These are phyloP conservation scores for Fusarium redolens DNA, from an alignment of 2,329 filamentous ascomycete species.

Conservation along the genomic window DNA sequence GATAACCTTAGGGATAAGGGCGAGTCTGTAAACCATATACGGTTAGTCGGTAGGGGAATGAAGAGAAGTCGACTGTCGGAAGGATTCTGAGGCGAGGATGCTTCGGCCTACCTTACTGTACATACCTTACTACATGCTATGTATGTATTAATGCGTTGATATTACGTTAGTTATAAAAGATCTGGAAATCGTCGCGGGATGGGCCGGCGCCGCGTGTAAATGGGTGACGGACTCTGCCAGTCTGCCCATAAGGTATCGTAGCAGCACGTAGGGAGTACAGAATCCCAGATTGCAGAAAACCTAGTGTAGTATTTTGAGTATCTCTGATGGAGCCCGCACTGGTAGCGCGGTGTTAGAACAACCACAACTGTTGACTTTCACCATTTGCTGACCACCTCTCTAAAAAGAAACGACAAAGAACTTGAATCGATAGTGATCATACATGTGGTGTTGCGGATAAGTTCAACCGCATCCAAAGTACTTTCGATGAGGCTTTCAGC, in stretches of 20 bases:
- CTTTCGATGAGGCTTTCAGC: background rate
- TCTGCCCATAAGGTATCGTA: background rate
- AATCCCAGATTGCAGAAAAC: background rate
- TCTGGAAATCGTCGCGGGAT: constrained; percentile 24
- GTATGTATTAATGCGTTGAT: background rate
- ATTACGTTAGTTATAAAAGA: constrained; percentile 2
- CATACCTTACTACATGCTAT: background rate
- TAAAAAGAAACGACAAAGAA: background rate
- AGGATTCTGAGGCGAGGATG: background rate
- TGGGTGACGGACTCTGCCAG: background rate
- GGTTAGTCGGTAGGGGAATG: too few species aligned
- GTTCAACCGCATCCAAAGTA: background rate
- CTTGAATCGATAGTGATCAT: background rate
- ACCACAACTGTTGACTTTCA: background rate
- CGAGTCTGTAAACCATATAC: too few species aligned
- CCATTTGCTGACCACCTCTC: constrained; percentile 9
- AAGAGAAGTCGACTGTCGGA: background rate
- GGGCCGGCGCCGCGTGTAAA: constrained; percentile 31
- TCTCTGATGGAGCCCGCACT: background rate
- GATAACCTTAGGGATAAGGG: too few species aligned
- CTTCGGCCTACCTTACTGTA: background rate
- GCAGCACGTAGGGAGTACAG: background rate
- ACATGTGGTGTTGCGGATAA: background rate
- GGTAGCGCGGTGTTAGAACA: constrained; percentile 8
- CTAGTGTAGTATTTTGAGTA: background rate